Evolutionary conservation across 192 early-diverging fungal genomes (phyloP).

Genomic region (Chytriomyces hyalinus): DNA sequence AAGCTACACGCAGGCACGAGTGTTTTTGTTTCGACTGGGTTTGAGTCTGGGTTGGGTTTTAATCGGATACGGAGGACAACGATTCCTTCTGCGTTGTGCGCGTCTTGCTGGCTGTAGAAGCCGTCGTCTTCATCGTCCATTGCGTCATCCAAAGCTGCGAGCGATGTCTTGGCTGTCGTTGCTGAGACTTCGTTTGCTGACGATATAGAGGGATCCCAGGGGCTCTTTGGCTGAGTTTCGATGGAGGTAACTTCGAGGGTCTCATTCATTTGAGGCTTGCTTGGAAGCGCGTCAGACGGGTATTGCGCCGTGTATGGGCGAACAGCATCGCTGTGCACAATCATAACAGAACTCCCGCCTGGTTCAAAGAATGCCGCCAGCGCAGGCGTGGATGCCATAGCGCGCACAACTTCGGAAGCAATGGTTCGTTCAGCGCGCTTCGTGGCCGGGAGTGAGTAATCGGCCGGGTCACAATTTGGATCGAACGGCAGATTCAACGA

Average conservation of each 20-base stretch:
- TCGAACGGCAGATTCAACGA: neutral
- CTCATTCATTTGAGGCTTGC: too few relatives aligned
- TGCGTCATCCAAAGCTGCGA: neutral
- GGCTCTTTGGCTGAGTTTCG: neutral
- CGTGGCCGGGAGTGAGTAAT: neutral
- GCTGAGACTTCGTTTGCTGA: neutral
- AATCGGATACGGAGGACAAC: neutral
- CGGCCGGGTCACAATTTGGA: neutral
- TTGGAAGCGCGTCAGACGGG: neutral
- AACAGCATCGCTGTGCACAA: neutral
- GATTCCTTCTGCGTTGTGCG: neutral
- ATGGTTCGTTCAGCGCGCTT: neutral
- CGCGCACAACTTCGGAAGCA: neutral
- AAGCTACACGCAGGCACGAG: neutral
- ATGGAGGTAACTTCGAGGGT: neutral
- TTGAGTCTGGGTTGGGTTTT: neutral
- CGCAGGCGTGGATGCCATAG: neutral
- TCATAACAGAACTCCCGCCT: neutral
- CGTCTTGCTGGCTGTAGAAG: neutral
- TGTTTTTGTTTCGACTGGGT: neutral
- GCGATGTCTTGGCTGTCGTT: neutral
- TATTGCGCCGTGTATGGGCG: neutral
- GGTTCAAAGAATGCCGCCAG: neutral
- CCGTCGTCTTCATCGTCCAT: neutral
- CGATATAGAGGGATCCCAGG: neutral